Evolutionary conservation across 352 stramenopile species (phyloP).

Genomic region (Phytopythium ostracodes): DNA sequence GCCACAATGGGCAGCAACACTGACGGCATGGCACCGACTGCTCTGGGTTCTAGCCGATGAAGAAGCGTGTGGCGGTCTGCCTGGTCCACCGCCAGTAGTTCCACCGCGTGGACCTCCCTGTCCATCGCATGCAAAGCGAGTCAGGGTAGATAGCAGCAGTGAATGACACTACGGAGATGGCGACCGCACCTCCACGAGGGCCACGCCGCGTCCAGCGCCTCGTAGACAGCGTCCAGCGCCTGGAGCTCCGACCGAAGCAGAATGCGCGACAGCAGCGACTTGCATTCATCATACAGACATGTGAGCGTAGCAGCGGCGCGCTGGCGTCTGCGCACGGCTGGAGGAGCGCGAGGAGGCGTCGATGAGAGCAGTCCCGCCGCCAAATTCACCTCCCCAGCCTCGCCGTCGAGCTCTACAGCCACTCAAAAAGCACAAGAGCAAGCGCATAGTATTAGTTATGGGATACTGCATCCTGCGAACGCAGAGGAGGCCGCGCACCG

Average conservation of each 20-base stretch:
- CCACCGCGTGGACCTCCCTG: not conserved
- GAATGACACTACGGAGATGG: not conserved
- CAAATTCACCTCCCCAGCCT: not conserved
- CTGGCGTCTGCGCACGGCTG: not conserved
- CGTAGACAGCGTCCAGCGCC: not conserved
- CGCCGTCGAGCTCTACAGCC: slow-evolving; percentile 6
- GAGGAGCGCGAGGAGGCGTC: not conserved
- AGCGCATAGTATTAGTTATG: too few species aligned
- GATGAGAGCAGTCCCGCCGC: not conserved
- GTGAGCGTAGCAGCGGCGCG: not conserved
- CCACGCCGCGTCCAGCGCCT: slow-evolving; percentile 3
- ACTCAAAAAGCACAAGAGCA: not conserved
- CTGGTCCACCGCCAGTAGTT: not conserved
- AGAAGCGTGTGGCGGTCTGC: not conserved
- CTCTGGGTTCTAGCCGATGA: not conserved
- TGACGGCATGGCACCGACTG: not conserved
- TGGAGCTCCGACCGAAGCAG: not conserved
- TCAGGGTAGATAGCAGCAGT: not conserved
- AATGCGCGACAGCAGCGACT: not conserved
- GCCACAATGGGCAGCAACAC: not conserved
- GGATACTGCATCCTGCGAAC: not conserved
- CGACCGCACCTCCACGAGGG: slow-evolving; percentile 1
- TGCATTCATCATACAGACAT: not conserved
- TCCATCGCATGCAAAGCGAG: too few species aligned
- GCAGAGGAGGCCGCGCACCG: slow-evolving; percentile 13